Conservation (phyloP, 176 grass and related monocot species). For the Avena sativa region DNA sequence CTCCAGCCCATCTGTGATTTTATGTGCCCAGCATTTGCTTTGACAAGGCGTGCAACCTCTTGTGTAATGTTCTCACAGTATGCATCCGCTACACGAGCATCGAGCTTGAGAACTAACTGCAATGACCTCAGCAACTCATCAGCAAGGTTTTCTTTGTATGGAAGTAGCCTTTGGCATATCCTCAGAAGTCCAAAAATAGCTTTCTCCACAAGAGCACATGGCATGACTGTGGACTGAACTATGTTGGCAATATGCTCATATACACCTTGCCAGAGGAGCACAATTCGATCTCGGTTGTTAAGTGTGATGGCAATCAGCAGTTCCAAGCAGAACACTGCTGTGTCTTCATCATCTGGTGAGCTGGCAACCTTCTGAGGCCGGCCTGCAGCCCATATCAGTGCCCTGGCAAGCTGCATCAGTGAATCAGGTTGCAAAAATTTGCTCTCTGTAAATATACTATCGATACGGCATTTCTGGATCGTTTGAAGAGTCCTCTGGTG, state of each 20-base stretch:
- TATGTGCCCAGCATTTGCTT: slow-evolving; percentile 86
- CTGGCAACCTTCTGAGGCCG: slow-evolving; percentile 82
- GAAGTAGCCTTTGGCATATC: slow-evolving; percentile 95
- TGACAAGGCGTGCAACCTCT: slow-evolving; percentile 83
- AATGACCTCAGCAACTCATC: slow-evolving; percentile 90
- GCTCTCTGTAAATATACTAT: slow-evolving; percentile 95
- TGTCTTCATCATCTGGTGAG: slow-evolving; percentile 93
- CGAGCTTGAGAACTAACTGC: slow-evolving; percentile 93
- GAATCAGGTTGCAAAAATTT: slow-evolving; percentile 93
- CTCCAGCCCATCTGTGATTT: slow-evolving; percentile 95
- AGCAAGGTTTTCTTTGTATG: slow-evolving; percentile 95
- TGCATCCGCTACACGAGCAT: slow-evolving; percentile 94
- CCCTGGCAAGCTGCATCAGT: slow-evolving; percentile 85
- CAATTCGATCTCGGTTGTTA: slow-evolving; percentile 93
- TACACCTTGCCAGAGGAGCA: slow-evolving; percentile 92
- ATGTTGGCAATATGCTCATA: slow-evolving; percentile 98
- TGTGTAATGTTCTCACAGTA: slow-evolving; percentile 95
- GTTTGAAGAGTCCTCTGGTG: slow-evolving; percentile 97
- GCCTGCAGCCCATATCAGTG: slow-evolving; percentile 92
- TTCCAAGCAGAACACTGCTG: slow-evolving; percentile 96
- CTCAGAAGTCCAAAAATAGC: slow-evolving; percentile 97
- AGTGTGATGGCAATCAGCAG: slow-evolving; percentile 93
- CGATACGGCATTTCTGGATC: slow-evolving; percentile 95
- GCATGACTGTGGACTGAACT: slow-evolving; percentile 91
- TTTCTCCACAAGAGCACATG: slow-evolving; percentile 93